Percentiles rank a stretch among this genome's conserved stretches.
phyloP scores from a whole-genome alignment of 2,329 filamentous ascomycete species.

The Ascochyta pisi region DNA sequence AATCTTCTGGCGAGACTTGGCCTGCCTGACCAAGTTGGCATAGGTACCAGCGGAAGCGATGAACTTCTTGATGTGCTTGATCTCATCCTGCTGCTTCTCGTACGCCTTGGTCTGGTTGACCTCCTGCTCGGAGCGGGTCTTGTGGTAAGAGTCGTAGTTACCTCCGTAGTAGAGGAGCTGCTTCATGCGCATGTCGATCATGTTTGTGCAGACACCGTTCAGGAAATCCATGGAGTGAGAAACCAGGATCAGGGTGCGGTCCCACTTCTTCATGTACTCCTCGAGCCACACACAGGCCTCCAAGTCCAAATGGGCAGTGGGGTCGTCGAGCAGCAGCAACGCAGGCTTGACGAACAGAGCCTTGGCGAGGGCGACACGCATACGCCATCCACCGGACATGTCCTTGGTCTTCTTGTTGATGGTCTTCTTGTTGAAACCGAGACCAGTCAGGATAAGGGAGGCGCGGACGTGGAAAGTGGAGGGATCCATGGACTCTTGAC shows the following conservation, averaged over 20 bases:
- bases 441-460: slow-evolving; percentile 95
- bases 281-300: slow-evolving; percentile 99
- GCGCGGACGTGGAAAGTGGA: slow-evolving; percentile 96
- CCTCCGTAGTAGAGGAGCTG: slow-evolving; percentile 96
- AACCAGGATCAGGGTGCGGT: slow-evolving; percentile 92
- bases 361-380: slow-evolving; percentile 97
- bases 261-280: slow-evolving; percentile 99
- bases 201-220: slow-evolving; percentile 97
- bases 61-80: slow-evolving; percentile 99
- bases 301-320: slow-evolving; percentile 97
- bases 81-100: slow-evolving; percentile 98
- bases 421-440: slow-evolving; percentile 97
- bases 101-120: slow-evolving; percentile 99
- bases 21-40: slow-evolving; percentile 97
- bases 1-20: slow-evolving; percentile 99
- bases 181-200: slow-evolving; percentile 96
- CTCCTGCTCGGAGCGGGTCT: slow-evolving; percentile 93
- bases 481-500: slow-evolving; percentile 98
- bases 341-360: slow-evolving; percentile 98
- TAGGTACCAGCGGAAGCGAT: slow-evolving; percentile 99
- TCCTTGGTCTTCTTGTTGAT: slow-evolving; percentile 99
- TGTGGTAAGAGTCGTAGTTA: slow-evolving; percentile 97
- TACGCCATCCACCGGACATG: slow-evolving; percentile 99
- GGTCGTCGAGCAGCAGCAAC: slow-evolving; percentile 93
- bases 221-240: slow-evolving; percentile 99